These are phyloP conservation scores for Dryadomyces quercivorus DNA, from an alignment of 2,329 filamentous ascomycete species.

Conservation along the genomic window DNA sequence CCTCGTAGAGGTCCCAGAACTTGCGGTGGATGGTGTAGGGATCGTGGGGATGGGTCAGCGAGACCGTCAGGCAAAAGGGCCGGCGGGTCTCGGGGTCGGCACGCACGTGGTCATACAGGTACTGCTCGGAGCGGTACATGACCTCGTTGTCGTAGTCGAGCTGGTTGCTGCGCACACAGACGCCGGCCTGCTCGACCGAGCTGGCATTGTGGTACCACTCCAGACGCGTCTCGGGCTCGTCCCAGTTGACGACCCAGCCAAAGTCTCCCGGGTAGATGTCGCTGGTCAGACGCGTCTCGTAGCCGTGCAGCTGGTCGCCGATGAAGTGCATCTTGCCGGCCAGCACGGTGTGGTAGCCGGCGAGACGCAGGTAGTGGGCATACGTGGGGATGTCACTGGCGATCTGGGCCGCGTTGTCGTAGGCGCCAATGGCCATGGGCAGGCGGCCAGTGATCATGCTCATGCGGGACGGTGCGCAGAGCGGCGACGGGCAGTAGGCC, in stretches of 20 bases:
- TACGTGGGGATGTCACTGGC: constrained; percentile 79
- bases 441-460: constrained; percentile 88
- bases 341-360: constrained; percentile 80
- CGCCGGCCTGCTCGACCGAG: constrained; percentile 80
- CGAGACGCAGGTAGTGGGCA: constrained; percentile 75
- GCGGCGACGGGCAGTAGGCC: constrained; percentile 85
- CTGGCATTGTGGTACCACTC: constrained; percentile 98
- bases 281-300: constrained; percentile 82
- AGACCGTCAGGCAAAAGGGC: constrained; percentile 81
- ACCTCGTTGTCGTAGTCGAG: constrained; percentile 94
- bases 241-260: constrained; percentile 94
- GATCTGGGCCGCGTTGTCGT: constrained; percentile 82
- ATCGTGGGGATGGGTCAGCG: constrained; percentile 88
- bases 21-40: constrained; percentile 90
- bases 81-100: constrained; percentile 57
- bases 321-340: constrained; percentile 98
- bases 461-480: constrained; percentile 87
- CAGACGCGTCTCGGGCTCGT: constrained; percentile 70
- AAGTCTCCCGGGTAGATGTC: constrained; percentile 94
- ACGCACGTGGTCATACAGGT: constrained; percentile 83
- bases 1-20: constrained; percentile 88
- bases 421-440: constrained; percentile 82
- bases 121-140: constrained; percentile 83
- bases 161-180: constrained; percentile 85
- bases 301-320: constrained; percentile 87